Conservation (phyloP, 1,284 basidiomycete genomes). For the Lentinula novae-zelandiae region DNA sequence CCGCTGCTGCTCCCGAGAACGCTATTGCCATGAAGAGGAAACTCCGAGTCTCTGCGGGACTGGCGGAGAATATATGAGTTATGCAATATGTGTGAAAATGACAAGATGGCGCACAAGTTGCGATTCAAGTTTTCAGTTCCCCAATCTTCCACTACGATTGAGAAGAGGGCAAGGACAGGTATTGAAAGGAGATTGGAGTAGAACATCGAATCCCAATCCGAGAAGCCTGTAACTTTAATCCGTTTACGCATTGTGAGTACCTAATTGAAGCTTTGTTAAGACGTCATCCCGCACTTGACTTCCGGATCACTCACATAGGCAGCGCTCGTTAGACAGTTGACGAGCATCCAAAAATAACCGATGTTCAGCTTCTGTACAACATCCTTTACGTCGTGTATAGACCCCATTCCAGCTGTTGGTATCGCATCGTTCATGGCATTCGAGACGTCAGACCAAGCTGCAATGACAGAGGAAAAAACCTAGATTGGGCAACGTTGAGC, state of each 20-base stretch:
- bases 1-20: constrained; percentile 95
- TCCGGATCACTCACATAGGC: constrained; percentile 69
- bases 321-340: constrained; percentile 91
- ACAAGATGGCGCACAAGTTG: constrained; percentile 74
- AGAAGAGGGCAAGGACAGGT: constrained; percentile 83
- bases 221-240: constrained; percentile 97
- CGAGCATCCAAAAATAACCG: constrained; percentile 96
- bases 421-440: constrained; percentile 42
- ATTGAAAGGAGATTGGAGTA: constrained; percentile 98
- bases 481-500: constrained; percentile 26
- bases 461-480: constrained; percentile 93
- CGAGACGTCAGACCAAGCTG: constrained; percentile 90
- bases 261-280: constrained; percentile 33
- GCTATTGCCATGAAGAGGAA: constrained; percentile 86
- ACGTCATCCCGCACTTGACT: constrained; percentile 2
- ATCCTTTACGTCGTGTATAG: constrained; percentile 41
- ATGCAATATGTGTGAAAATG: constrained; percentile 8
- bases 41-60: constrained; percentile 80
- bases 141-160: constrained; percentile 91
- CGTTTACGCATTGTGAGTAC: constrained; percentile 95
- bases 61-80: constrained; percentile 27
- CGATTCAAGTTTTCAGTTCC: constrained; percentile 68
- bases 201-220: constrained; percentile 99
- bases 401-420: constrained; percentile 38
- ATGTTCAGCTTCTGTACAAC: constrained; percentile 63